These are phyloP conservation scores for Plenodomus lindquistii DNA, from an alignment of 2,329 filamentous ascomycete species.

Conservation along the genomic window DNA sequence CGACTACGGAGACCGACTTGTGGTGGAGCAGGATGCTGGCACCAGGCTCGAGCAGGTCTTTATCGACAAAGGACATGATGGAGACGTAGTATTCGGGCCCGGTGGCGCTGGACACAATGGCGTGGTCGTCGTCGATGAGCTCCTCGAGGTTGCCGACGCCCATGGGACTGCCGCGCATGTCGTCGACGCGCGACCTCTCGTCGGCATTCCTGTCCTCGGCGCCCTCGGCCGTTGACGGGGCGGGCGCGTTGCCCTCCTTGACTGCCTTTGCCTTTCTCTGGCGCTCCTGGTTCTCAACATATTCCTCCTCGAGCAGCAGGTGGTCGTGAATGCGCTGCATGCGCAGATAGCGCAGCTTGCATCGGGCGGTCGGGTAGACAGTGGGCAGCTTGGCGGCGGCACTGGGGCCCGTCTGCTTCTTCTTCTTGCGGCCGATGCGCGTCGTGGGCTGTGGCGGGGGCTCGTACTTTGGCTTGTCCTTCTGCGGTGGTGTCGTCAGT, in stretches of 20 bases:
- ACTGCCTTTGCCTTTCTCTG: constrained; percentile 84
- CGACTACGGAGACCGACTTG: constrained; percentile 97
- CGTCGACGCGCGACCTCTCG: constrained; percentile 91
- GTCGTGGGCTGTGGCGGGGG: constrained; percentile 96
- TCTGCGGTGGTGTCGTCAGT: constrained; percentile 58
- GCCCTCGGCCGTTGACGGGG: constrained; percentile 63
- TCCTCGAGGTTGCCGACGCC: constrained; percentile 96
- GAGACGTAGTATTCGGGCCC: constrained; percentile 99
- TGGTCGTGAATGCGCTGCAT: constrained; percentile 99
- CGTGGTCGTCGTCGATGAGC: constrained; percentile 98
- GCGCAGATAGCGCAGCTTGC: constrained; percentile 93
- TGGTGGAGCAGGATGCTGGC: constrained; percentile 95
- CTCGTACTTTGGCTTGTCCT: constrained; percentile 99
- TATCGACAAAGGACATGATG: constrained; percentile 99
- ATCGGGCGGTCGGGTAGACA: constrained; percentile 93
- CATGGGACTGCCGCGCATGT: constrained; percentile 99
- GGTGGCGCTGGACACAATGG: constrained; percentile 95
- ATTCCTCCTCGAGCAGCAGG: constrained; percentile 94
- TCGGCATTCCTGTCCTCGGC: constrained; percentile 88
- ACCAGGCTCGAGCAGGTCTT: constrained; percentile 94
- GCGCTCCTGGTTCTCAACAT: constrained; percentile 97
- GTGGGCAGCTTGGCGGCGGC: constrained; percentile 93
- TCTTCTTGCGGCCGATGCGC: constrained; percentile 97
- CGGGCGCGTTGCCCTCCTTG: constrained; percentile 59
- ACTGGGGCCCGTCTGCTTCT: constrained; percentile 89